Conservation (phyloP, 306 rosid genomes). For the Sophora flavescens region DNA sequence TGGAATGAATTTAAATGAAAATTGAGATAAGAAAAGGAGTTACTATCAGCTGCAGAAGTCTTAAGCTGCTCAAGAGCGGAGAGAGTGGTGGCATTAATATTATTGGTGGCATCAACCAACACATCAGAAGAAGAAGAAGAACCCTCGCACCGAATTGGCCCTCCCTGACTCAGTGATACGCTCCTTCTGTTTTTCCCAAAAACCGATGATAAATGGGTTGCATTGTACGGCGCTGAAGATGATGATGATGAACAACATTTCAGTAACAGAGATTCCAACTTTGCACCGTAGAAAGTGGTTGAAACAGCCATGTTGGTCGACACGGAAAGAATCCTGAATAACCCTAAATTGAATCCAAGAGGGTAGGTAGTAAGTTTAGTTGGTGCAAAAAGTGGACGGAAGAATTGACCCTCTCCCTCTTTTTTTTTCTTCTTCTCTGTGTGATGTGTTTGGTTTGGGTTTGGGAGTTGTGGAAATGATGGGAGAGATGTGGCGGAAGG, state of each 20-base stretch:
- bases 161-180: conserved; percentile 47
- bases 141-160: conserved; percentile 65
- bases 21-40: conserved; percentile 12
- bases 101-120: conserved; percentile 43
- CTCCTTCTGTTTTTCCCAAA: conserved; percentile 49
- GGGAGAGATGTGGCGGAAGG: conserved; percentile 46
- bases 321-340: conserved; percentile 10
- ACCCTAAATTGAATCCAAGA: background rate
- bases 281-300: conserved; percentile 60
- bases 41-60: conserved; percentile 87
- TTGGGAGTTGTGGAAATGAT: conserved; percentile 36
- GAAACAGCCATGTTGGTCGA: conserved; percentile 61
- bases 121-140: conserved; percentile 55
- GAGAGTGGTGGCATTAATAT: conserved; percentile 37
- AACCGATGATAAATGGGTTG: conserved; percentile 48
- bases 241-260: conserved; percentile 56
- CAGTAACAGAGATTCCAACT: conserved; percentile 60
- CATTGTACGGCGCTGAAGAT: conserved; percentile 40
- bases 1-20: background rate
- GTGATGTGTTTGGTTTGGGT: background rate
- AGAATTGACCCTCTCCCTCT: background rate
- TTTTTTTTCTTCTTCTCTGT: no score
- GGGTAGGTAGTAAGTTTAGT: conserved; percentile 4
- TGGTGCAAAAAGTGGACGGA: background rate
- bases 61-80: conserved; percentile 94